phyloP scores from a whole-genome alignment of 768 basidiomycete genomes.

The Kwoniella heveanensis region DNA sequence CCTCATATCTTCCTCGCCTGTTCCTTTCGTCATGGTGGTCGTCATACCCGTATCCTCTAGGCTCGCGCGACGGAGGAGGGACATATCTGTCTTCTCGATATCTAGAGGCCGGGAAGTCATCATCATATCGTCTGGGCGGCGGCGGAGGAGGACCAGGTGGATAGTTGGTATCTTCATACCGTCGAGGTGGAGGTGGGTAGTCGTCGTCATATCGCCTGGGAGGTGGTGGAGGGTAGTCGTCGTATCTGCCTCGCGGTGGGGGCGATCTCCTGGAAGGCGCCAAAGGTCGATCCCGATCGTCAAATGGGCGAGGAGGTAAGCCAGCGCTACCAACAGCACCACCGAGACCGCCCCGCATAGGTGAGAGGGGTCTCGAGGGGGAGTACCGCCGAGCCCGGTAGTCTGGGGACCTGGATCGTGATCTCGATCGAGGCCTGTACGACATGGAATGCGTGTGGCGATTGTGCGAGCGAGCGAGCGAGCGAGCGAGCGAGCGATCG shows the following conservation, averaged over 20 bases:
- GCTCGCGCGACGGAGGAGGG: not conserved
- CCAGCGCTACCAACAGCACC: not conserved
- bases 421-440: conserved; percentile 26
- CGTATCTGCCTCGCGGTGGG: conserved; percentile 21
- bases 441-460: conserved; percentile 27
- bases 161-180: conserved; percentile 20
- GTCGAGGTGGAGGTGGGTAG: conserved; percentile 13
- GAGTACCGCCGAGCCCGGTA: conserved; percentile 41
- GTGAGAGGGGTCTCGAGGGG: conserved; percentile 39
- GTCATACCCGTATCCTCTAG: conserved; percentile 4
- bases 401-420: conserved; percentile 34
- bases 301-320: conserved; percentile 13
- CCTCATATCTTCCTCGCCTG: not conserved
- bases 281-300: conserved; percentile 13
- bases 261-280: conserved; percentile 14
- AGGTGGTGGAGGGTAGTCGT: conserved; percentile 30
- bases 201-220: conserved; percentile 36
- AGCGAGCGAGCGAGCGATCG: too few relatives aligned
- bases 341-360: conserved; percentile 5
- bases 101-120: not conserved
- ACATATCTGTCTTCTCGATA: conserved; percentile 8
- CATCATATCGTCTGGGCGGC: conserved; percentile 16
- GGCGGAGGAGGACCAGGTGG: conserved; percentile 9
- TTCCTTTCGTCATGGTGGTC: not conserved
- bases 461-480: too few relatives aligned